Evolutionary conservation across 2,329 filamentous ascomycete species (phyloP), one percentile per base, ranked within the genome.

Genomic region (Ophiognomonia clavigignenti-juglandacearum): DNA sequence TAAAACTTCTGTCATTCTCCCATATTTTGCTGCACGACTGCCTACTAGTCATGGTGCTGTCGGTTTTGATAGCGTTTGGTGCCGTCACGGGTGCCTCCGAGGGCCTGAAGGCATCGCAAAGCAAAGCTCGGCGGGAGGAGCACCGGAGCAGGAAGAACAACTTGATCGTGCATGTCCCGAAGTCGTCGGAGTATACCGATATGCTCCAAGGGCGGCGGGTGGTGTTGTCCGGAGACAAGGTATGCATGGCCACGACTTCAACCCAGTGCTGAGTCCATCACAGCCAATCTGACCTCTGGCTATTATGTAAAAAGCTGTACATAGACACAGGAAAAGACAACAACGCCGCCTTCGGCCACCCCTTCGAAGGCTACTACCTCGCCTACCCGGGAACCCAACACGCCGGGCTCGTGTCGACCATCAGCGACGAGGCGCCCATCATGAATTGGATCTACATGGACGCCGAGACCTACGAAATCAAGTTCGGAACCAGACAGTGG

Each of bases 341-440:
- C 37, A 55, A 53, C 39, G 52, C 56, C 43, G 54, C 51, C 1
- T 61, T 63, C 43, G 70, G 73, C 5, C 75, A 80, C 55, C 70
- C 72, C 0, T 80, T 78, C 54, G 68, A 73, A 3, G 77, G 77
- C 19, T 80, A 81, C 56, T 80, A 71, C 53, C 63, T 81, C 22
- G 75, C 76, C 2, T 80, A 80, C 53, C 77, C 77, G 2, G 76
- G 77, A n/a, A 54, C 65, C 13, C 49, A 59, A 26, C 65, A 70
- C 35, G 63, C 71, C 27, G 72, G 72, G 4, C 60, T 75, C 1
- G 72, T 74, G 29, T 73, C 67, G 41, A 74, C 69, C 11, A 73
- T 74, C 39, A 71, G 66, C 24, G 66, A 73, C 43, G 68, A 68
- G 19, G 68, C 71, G 8, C 71, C 71, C 1, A 68, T 73, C 50